Evolutionary conservation across 306 rosid species (phyloP).

Genomic region (Crotalaria pallida): DNA sequence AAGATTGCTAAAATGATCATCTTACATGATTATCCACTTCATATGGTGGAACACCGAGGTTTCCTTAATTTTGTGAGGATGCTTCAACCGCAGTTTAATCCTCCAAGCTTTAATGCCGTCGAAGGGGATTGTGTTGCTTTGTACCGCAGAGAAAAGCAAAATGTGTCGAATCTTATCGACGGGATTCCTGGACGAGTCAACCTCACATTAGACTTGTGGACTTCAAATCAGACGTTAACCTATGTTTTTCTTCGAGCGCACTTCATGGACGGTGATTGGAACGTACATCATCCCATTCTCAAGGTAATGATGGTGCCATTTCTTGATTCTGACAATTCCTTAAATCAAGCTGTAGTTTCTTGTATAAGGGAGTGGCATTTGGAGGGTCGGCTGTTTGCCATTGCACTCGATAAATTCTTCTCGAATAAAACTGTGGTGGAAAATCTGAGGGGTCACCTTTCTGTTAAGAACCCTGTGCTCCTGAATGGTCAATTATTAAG

Average conservation of each 20-base stretch:
- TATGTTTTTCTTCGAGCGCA: conserved; percentile 78
- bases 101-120: conserved; percentile 43
- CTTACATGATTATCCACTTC: conserved; percentile 84
- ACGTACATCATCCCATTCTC: conserved; percentile 68
- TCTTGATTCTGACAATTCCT: conserved; percentile 54
- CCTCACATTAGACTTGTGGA: conserved; percentile 82
- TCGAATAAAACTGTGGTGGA: conserved; percentile 45
- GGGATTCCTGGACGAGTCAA: conserved; percentile 75
- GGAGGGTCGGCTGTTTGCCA: conserved; percentile 56
- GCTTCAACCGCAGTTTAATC: conserved; percentile 74
- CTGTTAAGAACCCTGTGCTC: conserved; percentile 57
- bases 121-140: conserved; percentile 62
- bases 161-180: conserved; percentile 49
- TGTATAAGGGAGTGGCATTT: conserved; percentile 76
- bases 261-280: conserved; percentile 82
- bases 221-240: conserved; percentile 55
- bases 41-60: conserved; percentile 87
- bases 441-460: conserved; percentile 59
- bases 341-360: conserved; percentile 46
- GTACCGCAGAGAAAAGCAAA: conserved; percentile 63
- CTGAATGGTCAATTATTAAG: conserved; percentile 70
- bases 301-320: conserved; percentile 65
- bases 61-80: conserved; percentile 52
- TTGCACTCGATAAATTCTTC: conserved; percentile 60
- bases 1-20: conserved; percentile 80